Percentiles rank a stretch among this genome's conserved stretches.
Evolutionary conservation across 2,329 filamentous ascomycete genomes (phyloP).

Genomic region (Aspergillus nomiae): DNA sequence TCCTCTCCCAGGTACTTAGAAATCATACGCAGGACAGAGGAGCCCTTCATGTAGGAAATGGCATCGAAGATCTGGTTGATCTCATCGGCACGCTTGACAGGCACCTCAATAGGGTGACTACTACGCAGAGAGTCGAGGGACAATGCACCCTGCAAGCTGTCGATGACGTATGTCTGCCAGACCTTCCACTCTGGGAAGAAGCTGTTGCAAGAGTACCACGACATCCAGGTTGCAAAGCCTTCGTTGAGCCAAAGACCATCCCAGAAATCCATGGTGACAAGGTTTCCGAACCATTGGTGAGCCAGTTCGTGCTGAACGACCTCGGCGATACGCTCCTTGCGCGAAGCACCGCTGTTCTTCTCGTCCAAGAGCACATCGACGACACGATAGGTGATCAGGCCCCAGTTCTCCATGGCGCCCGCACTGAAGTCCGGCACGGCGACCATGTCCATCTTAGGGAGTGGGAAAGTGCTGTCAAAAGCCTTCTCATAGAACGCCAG

Average conservation of each 20-base stretch:
- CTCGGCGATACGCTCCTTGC: conserved; percentile 90
- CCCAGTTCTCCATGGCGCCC: conserved; percentile 99
- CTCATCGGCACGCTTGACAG: conserved; percentile 91
- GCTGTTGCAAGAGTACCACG: conserved; percentile 87
- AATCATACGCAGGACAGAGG: conserved; percentile 94
- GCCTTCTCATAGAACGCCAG: conserved; percentile 94
- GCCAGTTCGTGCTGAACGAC: conserved; percentile 96
- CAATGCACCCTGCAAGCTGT: conserved; percentile 85
- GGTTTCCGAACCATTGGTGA: conserved; percentile 97
- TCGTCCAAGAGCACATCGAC: conserved; percentile 90
- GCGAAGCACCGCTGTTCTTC: conserved; percentile 83
- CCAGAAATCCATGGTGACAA: conserved; percentile 99
- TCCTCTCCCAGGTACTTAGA: conserved; percentile 94
- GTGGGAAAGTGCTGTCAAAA: conserved; percentile 81
- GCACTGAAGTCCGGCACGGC: conserved; percentile 95
- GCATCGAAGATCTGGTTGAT: conserved; percentile 98
- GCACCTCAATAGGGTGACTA: conserved; percentile 95
- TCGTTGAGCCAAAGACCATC: conserved; percentile 96
- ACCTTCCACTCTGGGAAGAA: conserved; percentile 99
- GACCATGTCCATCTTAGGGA: conserved; percentile 96
- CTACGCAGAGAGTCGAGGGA: conserved; percentile 87
- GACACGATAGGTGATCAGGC: conserved; percentile 89
- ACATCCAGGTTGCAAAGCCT: conserved; percentile 90
- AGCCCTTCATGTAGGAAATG: conserved; percentile 96
- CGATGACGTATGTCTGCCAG: conserved; percentile 92